Base-by-base conservation (phyloP, 2,329 filamentous ascomycete genomes). In the Neonectria faginata region DNA sequence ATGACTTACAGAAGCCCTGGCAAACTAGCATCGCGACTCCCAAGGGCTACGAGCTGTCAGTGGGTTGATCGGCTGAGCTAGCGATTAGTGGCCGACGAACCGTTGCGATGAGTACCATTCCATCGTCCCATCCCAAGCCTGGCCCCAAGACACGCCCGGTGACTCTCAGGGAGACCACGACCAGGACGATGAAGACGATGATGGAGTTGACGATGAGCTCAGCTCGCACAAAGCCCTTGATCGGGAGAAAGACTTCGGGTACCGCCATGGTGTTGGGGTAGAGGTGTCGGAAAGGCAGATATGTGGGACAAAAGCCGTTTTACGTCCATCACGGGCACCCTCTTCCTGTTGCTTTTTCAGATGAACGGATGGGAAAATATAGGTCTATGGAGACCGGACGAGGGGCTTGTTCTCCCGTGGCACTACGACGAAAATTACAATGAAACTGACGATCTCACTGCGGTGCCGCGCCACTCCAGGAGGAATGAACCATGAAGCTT, bases 121-220 rank as follows among this genome's bases (percentile, higher is more conserved):
- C 64, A 67, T 79, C 77, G 58, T 79, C 77, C 71, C 69, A 75
- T 25, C 77, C 76, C 11, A 79, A 61, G 0, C 77, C 77, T 7
- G 77, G 75, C 1, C 77, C 77, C 7, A 60, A 67, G 9, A 75
- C n/a, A 25, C 77, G 73, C 3, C 73, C 75, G 0, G 70, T 18
- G 3, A 78, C 67, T 57, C 77, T 65, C 31, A 78, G 55, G 10
- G 57, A 53, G 20, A 78, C 74, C 6, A 75, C 73, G 3, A 62
- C 5, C 3, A 78, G 51, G 25, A 78, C 74, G 12, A 77, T 31
- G 20, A 73, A 63, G 41, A 78, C 75, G n/a, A 79, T 31, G 14
- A 78, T 41, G 36, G 67, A 72, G 62, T 79, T 79, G 60, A 77
- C 47, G 33, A 64, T 67, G 14, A 79, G 68, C 57, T 79, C 74